Conservation (phyloP, 1,284 basidiomycete genomes). For the Dichomitus squalens region DNA sequence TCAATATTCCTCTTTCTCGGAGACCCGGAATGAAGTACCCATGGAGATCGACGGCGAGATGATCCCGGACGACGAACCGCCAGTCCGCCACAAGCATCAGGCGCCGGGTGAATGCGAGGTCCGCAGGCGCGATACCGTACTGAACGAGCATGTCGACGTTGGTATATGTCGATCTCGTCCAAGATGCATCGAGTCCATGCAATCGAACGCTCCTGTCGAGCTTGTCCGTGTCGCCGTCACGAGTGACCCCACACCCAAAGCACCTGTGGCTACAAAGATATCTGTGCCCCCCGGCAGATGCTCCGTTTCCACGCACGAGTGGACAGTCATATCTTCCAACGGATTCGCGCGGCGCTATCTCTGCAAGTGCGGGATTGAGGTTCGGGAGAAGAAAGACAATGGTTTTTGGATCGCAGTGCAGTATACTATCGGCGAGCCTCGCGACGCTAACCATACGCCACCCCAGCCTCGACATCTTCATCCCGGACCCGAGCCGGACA, state of each 20-base stretch:
- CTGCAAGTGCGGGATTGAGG: conserved; percentile 12
- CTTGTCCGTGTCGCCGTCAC: conserved; percentile 7
- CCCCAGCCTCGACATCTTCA: not conserved
- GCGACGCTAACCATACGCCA: not conserved
- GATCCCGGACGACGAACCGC: not conserved
- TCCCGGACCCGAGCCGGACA: not conserved
- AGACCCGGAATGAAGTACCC: not conserved
- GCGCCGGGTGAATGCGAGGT: not conserved
- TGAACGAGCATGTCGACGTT: not conserved
- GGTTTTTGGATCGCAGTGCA: conserved; percentile 14
- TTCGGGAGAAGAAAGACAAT: conserved; percentile 22
- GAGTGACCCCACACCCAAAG: conserved; percentile 13
- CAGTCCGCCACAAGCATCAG: not conserved
- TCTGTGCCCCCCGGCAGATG: not conserved
- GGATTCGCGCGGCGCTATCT: conserved; percentile 10
- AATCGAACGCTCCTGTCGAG: not conserved
- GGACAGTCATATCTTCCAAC: conserved; percentile 10
- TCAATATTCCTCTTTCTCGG: not conserved
- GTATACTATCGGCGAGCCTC: not conserved
- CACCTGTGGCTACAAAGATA: conserved; percentile 9
- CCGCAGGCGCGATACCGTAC: not conserved
- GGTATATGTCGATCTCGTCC: not conserved
- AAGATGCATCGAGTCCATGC: not conserved
- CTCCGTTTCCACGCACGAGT: conserved; percentile 6
- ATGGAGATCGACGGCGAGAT: conserved; percentile 3